Conservation (phyloP, 805 yeast genomes). For the Clavispora carvajalis region DNA sequence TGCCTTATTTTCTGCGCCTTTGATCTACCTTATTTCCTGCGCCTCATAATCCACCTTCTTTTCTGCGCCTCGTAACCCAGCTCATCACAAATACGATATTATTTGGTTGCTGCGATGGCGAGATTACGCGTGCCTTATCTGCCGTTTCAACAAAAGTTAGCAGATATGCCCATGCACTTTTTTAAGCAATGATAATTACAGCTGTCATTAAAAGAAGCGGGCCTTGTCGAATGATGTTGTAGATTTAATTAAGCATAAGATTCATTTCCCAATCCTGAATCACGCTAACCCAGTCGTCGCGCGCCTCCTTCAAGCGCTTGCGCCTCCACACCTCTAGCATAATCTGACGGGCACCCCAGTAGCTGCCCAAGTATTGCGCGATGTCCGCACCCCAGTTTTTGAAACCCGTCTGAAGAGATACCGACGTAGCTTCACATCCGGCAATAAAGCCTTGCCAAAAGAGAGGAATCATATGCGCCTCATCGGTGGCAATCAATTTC, state of each 20-base stretch:
- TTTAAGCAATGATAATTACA: too few species aligned
- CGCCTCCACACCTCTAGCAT: conserved; percentile 85
- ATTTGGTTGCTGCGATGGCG: too few species aligned
- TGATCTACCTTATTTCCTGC: too few species aligned
- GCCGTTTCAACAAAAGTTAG: too few species aligned
- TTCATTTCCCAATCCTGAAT: conserved; percentile 82
- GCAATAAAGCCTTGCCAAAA: conserved; percentile 90
- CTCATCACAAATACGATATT: too few species aligned
- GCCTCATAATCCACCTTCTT: too few species aligned
- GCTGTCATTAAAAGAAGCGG: too few species aligned
- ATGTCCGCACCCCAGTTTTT: conserved; percentile 70
- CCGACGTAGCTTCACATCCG: conserved; percentile 69
- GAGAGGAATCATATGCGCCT: conserved; percentile 63
- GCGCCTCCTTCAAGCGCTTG: conserved; percentile 50
- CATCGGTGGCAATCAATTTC: conserved; percentile 46
- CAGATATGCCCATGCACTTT: too few species aligned
- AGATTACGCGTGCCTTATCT: too few species aligned
- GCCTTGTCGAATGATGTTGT: too few species aligned
- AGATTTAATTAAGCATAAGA: conserved; percentile 53
- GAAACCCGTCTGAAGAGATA: conserved; percentile 56
- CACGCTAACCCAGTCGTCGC: conserved; percentile 75
- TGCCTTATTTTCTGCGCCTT: too few species aligned
- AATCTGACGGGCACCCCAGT: conserved; percentile 81
- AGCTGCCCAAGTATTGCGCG: conserved; percentile 56
- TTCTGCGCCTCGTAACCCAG: too few species aligned